These are phyloP conservation scores for Ampelomyces quisqualis DNA, from an alignment of 2,329 filamentous ascomycete species.

Conservation along the genomic window DNA sequence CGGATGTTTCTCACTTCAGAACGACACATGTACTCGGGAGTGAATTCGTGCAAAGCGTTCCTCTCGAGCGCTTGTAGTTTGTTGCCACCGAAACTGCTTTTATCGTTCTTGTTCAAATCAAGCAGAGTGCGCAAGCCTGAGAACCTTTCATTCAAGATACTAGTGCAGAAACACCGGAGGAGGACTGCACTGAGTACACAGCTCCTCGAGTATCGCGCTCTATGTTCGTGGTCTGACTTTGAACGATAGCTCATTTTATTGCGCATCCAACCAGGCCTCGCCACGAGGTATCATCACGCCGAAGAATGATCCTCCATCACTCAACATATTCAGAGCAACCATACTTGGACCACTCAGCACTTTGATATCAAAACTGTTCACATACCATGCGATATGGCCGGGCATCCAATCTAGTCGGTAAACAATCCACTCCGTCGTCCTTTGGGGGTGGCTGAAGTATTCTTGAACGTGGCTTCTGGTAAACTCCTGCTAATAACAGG, in stretches of 20 bases:
- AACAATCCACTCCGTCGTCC: conserved; percentile 10
- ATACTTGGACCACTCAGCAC: conserved; percentile 9
- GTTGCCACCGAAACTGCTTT: no score
- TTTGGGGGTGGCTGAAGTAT: conserved; percentile 7
- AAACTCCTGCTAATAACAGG: conserved; percentile 10
- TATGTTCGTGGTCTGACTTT: no score
- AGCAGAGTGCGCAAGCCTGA: no score
- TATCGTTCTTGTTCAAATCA: no score
- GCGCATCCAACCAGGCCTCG: conserved; percentile 13
- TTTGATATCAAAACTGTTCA: conserved; percentile 11
- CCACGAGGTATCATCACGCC: conserved; percentile 8
- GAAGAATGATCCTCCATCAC: conserved; percentile 9
- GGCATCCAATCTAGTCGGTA: conserved; percentile 13
- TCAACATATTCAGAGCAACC: conserved; percentile 15
- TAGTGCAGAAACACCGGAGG: no score
- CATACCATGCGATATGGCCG: conserved; percentile 12
- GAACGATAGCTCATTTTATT: conserved; percentile 17
- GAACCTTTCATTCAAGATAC: no score
- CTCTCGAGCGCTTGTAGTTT: no score
- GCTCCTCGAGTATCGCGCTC: no score
- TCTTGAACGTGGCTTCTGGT: conserved; percentile 12
- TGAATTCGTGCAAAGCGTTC: no score
- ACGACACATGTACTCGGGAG: no score
- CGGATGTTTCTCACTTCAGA: no score
- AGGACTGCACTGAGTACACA: no score